A percentile compares a stretch with the other conserved stretches of the same genome.
These are phyloP conservation scores for Agaricus subrufescens DNA, from an alignment of 768 basidiomycete genomes.

Conservation along the genomic window DNA sequence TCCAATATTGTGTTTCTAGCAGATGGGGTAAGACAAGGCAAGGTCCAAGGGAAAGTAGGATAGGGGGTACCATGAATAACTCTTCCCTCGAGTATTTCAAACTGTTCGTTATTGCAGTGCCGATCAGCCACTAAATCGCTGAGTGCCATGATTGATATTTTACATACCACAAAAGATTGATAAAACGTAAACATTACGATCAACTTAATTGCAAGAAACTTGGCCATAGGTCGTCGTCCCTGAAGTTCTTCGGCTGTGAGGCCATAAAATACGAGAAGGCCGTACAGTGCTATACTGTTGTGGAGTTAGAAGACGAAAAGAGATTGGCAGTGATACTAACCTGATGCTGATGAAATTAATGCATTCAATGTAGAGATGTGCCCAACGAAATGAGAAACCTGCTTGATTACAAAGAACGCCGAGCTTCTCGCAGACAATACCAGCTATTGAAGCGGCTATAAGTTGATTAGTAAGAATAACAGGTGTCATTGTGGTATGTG, in stretches of 20 bases:
- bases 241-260: constrained; percentile 76
- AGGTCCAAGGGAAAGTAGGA: not conserved
- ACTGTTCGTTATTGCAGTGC: constrained; percentile 32
- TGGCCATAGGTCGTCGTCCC: constrained; percentile 72
- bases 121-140: not conserved
- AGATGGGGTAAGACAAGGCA: not conserved
- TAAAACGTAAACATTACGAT: constrained; percentile 90
- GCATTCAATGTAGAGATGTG: constrained; percentile 63
- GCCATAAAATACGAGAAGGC: constrained; percentile 78
- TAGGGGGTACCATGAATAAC: constrained; percentile 59
- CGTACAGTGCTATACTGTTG: constrained; percentile 79
- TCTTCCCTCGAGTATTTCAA: constrained; percentile 56
- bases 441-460: constrained; percentile 60
- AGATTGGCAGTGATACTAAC: constrained; percentile 27
- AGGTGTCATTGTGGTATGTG: not conserved
- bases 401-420: constrained; percentile 66
- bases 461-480: not conserved
- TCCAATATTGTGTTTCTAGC: constrained; percentile 77
- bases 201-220: constrained; percentile 84
- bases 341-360: constrained; percentile 83
- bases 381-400: constrained; percentile 55
- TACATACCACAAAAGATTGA: constrained; percentile 67
- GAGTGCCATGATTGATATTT: not conserved
- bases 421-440: constrained; percentile 70
- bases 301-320: not conserved